These are phyloP conservation scores for Magnolia kwangsiensis DNA, from an alignment of 164 flowering plant species.

Conservation along the genomic window DNA sequence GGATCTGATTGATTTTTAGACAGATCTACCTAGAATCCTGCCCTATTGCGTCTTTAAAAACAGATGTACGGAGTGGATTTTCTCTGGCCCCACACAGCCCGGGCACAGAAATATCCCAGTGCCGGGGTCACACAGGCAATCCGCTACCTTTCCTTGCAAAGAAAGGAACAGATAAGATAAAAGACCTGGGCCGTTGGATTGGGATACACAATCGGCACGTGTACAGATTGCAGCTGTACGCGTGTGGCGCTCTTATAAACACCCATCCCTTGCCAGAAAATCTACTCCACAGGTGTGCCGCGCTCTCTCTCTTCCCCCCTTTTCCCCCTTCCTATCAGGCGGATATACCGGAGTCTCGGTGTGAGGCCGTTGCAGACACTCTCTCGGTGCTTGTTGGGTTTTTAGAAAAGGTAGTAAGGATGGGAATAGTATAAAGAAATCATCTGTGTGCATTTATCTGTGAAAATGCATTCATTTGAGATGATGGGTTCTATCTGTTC, in stretches of 20 bases:
- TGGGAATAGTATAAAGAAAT: not conserved
- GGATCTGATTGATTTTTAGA: too few species aligned
- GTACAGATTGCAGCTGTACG: conserved; percentile 6
- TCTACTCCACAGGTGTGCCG: too few species aligned
- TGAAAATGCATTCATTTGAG: not conserved
- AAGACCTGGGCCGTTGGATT: too few species aligned
- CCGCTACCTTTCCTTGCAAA: too few species aligned
- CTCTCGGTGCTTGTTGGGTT: not conserved
- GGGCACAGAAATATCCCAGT: too few species aligned
- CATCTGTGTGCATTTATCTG: not conserved
- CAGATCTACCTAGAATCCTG: too few species aligned
- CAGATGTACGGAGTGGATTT: too few species aligned
- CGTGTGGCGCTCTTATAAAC: not conserved
- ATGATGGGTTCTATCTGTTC: conserved; percentile 1
- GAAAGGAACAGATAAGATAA: too few species aligned
- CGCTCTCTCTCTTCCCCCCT: not conserved
- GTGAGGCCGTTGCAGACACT: not conserved
- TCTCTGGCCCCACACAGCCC: too few species aligned
- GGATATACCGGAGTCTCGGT: conserved; percentile 5
- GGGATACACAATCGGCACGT: too few species aligned
- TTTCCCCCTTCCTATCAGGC: conserved; percentile 8
- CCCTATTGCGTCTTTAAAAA: too few species aligned
- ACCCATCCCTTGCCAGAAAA: not conserved
- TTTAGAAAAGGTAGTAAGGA: not conserved
- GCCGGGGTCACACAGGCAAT: too few species aligned